Base-by-base conservation (phyloP, 208 protist genomes). In the Trypanosomatidae sp. region DNA sequence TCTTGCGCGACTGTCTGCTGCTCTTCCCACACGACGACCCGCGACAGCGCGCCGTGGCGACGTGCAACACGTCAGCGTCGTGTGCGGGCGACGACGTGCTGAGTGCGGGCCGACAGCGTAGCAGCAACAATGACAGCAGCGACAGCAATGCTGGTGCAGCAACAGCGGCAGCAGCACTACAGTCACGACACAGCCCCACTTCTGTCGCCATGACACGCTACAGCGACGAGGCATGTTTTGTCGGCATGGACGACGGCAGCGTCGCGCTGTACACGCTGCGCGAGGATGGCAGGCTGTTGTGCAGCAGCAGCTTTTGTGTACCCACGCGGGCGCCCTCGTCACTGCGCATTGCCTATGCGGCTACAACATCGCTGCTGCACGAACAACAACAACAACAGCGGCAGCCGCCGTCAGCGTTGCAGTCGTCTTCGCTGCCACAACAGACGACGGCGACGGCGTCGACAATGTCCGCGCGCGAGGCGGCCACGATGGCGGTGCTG, bases 1-100 rank as follows among this genome's bases (percentile, higher is more conserved):
- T 69, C 6, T 55, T 91, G 27, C 57, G 55, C 32, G 52, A 80
- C 20, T 61, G 84, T 41, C 51, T 91, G 25, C 64, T 91, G 16
- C 38, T 91, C 6, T 84, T 91, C 42, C 65, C 71, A 41, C 75
- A 68, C 0, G 62, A 48, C 15, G 44, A 62, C 13, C 75, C 75
- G n/a, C 60, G 62, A 7, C 51, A 68, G 44, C 49, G 42, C 1
- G 55, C 63, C 10, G 71, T 65, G 6, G 53, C 51, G n/a, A 46
- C 56, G 35, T 46, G 44, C 23, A 53, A 43, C 22, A 50, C 54
- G 10, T 39, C 41, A 30, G 42, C 39, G 3, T 35, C 50, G 10
- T 18, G 35, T 6, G 23, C 19, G 6, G 32, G 15, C 2, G 32
- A 7, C 5, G 30, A 30, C 20, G 8, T 5, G 30, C 48, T 33